Percentiles rank a stretch among this genome's conserved stretches.
phyloP scores from a whole-genome alignment of 768 basidiomycete species.

The Suillus variegatus region DNA sequence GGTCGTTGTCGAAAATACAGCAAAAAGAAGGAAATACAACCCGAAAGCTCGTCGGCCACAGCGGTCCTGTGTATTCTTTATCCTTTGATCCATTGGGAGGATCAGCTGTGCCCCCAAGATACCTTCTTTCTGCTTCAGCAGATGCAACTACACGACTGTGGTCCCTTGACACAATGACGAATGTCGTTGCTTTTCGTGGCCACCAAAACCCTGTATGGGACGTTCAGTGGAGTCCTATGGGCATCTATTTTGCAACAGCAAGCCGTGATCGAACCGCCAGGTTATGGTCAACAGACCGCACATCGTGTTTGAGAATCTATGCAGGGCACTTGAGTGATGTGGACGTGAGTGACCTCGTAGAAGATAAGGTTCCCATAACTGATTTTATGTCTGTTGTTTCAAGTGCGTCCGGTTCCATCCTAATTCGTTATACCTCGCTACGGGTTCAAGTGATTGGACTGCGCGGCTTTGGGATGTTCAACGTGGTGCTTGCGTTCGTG shows the following conservation, averaged over 20 bases:
- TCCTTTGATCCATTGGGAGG: conserved; percentile 92
- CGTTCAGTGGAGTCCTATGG: conserved; percentile 97
- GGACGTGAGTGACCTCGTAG: conserved; percentile 63
- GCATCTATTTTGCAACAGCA: conserved; percentile 96
- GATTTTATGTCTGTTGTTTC: conserved; percentile 6
- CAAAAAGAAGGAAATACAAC: conserved; percentile 82
- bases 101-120: conserved; percentile 81
- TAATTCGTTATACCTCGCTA: conserved; percentile 95
- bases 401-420: conserved; percentile 97
- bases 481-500: conserved; percentile 87
- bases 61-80: conserved; percentile 93
- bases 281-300: conserved; percentile 94
- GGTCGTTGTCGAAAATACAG: conserved; percentile 59
- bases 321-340: conserved; percentile 97
- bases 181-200: conserved; percentile 91
- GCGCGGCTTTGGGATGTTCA: conserved; percentile 99
- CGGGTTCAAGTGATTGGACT: conserved; percentile 95
- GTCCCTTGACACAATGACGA: conserved; percentile 94
- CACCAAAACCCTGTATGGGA: conserved; percentile 99
- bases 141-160: conserved; percentile 91
- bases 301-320: conserved; percentile 84
- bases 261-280: conserved; percentile 93
- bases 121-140: conserved; percentile 89
- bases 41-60: conserved; percentile 96
- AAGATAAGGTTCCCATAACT: background rate